Evolutionary conservation across 495 filamentous ascomycete species (phyloP).

Genomic region (Aspergillus bertholletiae): DNA sequence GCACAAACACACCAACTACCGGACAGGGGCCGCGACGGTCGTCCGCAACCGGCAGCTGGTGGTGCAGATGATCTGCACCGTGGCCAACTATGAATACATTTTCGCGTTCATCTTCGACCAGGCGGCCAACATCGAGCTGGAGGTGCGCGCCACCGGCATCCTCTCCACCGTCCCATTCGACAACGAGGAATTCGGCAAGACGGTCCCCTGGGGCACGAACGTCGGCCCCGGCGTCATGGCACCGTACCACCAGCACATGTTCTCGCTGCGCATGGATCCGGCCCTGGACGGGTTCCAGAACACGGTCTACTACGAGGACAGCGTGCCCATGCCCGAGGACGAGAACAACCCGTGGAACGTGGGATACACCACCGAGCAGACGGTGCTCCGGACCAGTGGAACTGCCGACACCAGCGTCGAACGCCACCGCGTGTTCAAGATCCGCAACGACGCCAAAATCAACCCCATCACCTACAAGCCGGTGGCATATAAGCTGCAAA

Average conservation of each 20-base stretch:
- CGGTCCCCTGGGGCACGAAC: conserved; percentile 77
- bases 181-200: conserved; percentile 45
- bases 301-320: conserved; percentile 67
- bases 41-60: conserved; percentile 60
- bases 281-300: conserved; percentile 73
- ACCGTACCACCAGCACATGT: conserved; percentile 83
- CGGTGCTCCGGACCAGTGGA: conserved; percentile 54
- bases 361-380: conserved; percentile 67
- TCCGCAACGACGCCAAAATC: conserved; percentile 63
- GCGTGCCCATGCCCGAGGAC: conserved; percentile 66
- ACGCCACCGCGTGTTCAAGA: conserved; percentile 72
- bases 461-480: conserved; percentile 75
- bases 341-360: conserved; percentile 75
- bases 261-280: conserved; percentile 83
- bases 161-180: conserved; percentile 81
- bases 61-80: conserved; percentile 71
- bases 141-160: conserved; percentile 83
- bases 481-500: conserved; percentile 74
- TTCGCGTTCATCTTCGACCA: conserved; percentile 84
- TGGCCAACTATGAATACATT: conserved; percentile 83
- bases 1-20: conserved; percentile 67
- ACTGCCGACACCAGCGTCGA: conserved; percentile 60
- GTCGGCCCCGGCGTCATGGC: conserved; percentile 84
- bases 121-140: conserved; percentile 73
- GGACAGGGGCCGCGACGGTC: conserved; percentile 56